Evolutionary conservation across 441 rosid genomes (phyloP), one percentile per base, ranked within the genome.

Genomic region (Eruca vesicaria): DNA sequence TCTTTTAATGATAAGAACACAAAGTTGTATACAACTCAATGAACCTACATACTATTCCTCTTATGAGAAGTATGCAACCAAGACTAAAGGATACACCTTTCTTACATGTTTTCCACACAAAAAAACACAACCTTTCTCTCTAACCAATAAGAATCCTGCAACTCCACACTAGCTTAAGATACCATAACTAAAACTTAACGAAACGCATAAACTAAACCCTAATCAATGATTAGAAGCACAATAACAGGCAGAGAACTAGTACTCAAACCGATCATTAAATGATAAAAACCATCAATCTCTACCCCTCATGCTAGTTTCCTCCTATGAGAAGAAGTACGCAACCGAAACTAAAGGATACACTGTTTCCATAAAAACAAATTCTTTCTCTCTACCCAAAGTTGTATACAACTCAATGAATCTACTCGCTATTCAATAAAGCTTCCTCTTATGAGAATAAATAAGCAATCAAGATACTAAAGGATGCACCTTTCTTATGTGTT

Each of bases 121-220:
- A 32, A 45, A 4, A 29, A 45, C 50, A 29, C 41, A 56, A 43
- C 16, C 61, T 32, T 67, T 53, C 5, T 8, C 5, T 15, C 57
- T 68, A 75, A 3, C 4, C 64, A 61, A 20, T 48, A 74, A 53
- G 50, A 11, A 32, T 21, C 50, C 9, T 26, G 56, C 68, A 67
- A 59, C 15, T 43, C 23, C 14, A 31, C 66, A 38, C 14, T 28
- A 45, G 19, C 58, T 10, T 64, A 63, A 15, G 8, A 12, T 20
- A 10, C 9, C 52, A 19, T 19, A 52, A 19, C 23, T n/a, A 58
- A 53, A 23, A 1, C 31, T 23, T 55, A 38, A 53, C 15, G 2
- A 35, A 18, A 56, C 12, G 11, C 50, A 20, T n/a, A 36, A 38
- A 32, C 18, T 0, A 58, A 58, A 2, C 43, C 77, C 28, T 43